Conservation (phyloP, 352 stramenopile genomes). For the Phytophthora constricta region DNA sequence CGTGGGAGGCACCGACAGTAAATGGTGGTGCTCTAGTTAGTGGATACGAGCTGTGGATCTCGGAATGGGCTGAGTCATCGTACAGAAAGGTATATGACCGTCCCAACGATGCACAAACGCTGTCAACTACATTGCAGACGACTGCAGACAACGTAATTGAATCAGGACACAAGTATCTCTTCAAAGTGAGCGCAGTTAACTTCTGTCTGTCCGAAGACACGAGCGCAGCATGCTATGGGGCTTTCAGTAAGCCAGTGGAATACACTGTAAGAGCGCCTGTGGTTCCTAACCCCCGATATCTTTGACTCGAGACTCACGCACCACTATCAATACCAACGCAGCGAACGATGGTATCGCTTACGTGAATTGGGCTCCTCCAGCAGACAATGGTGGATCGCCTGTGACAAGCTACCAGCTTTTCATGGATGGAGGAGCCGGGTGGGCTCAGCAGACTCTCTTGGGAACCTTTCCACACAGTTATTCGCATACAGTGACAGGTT, state of each 20-base stretch:
- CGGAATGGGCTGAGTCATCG: constrained; percentile 91
- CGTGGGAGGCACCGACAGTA: constrained; percentile 89
- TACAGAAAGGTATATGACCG: constrained; percentile 95
- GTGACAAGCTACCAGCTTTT: constrained; percentile 94
- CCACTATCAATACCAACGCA: constrained; percentile 65
- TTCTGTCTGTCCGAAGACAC: constrained; percentile 88
- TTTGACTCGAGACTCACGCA: constrained; percentile 64
- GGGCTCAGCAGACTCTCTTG: constrained; percentile 49
- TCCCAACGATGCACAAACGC: constrained; percentile 75
- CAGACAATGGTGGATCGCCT: constrained; percentile 93
- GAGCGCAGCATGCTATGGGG: constrained; percentile 84
- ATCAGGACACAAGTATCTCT: constrained; percentile 91
- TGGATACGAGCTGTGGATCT: constrained; percentile 96
- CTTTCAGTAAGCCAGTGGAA: constrained; percentile 88
- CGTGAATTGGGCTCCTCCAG: constrained; percentile 86
- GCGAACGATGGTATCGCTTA: constrained; percentile 63
- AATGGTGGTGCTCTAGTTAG: constrained; percentile 93
- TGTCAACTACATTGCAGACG: constrained; percentile 79
- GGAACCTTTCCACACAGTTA: constrained; percentile 64
- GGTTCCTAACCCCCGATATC: constrained; percentile 83
- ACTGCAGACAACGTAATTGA: constrained; percentile 90
- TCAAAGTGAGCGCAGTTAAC: constrained; percentile 95
- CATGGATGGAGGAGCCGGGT: constrained; percentile 77
- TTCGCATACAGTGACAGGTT: constrained; percentile 43
- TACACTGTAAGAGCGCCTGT: constrained; percentile 91